Percentiles rank a stretch among this genome's conserved stretches.
phyloP scores from a whole-genome alignment of 2,329 filamentous ascomycete species.

The Diplodia mutila region DNA sequence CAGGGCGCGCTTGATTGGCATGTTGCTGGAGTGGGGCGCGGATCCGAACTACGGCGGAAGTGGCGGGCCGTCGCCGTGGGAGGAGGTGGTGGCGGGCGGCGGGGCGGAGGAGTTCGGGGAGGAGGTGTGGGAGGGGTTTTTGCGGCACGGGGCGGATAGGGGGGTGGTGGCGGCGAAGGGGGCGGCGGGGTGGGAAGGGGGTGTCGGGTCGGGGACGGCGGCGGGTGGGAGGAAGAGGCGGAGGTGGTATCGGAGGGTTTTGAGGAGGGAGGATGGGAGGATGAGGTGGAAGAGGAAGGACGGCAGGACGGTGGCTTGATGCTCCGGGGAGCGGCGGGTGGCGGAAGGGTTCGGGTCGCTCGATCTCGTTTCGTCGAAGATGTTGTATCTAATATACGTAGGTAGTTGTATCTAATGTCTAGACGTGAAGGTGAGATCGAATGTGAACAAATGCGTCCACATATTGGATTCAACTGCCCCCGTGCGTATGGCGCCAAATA shows the following conservation, averaged over 20 bases:
- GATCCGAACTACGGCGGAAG: not conserved
- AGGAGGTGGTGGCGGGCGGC: not conserved
- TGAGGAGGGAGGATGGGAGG: constrained; percentile 30
- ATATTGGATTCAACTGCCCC: too few species aligned
- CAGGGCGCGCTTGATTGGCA: not conserved
- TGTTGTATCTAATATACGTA: too few species aligned
- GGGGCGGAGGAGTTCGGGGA: constrained; percentile 27
- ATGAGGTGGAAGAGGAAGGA: constrained; percentile 29
- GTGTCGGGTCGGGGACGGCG: not conserved
- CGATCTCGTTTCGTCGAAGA: too few species aligned
- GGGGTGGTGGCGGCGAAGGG: constrained; percentile 22
- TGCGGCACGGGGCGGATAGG: constrained; percentile 31
- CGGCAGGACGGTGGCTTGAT: not conserved
- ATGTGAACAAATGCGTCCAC: too few species aligned
- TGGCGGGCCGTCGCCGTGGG: not conserved
- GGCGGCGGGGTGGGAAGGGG: too few species aligned
- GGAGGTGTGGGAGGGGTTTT: constrained; percentile 38
- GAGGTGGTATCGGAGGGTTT: constrained; percentile 3
- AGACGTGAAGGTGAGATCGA: too few species aligned
- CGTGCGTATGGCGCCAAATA: too few species aligned
- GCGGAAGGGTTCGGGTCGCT: too few species aligned
- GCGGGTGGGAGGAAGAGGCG: not conserved
- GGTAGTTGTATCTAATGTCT: too few species aligned
- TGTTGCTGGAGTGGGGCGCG: constrained; percentile 10
- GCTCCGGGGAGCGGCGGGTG: too few species aligned